Conservation (phyloP, 2,329 filamentous ascomycete genomes). For the Aspergillus hiratsukae region DNA sequence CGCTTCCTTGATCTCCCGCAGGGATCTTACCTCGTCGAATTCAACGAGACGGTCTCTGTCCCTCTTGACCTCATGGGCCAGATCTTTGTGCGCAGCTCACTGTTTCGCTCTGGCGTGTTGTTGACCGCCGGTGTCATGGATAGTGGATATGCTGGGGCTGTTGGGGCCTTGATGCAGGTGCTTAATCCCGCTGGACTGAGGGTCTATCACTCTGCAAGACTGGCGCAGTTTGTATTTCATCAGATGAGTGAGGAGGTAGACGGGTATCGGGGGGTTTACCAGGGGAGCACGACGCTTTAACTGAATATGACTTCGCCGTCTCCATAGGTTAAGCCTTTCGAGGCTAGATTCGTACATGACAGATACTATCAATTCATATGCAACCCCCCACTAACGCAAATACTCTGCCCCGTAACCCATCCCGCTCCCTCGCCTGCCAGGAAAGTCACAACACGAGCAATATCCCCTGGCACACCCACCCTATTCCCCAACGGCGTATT, state of each 20-base stretch:
- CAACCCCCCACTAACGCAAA: conserved; percentile 3
- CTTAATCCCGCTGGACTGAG: conserved; percentile 33
- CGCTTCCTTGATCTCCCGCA: conserved; percentile 16
- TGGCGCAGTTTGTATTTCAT: conserved; percentile 41
- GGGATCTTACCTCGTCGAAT: conserved; percentile 31
- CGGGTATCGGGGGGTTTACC: conserved; percentile 38
- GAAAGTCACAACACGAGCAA: conserved; percentile 2
- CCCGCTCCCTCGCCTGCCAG: conserved; percentile 1
- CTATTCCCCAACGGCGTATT: conserved; percentile 5
- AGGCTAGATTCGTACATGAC: no score
- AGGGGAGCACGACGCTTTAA: conserved; percentile 9
- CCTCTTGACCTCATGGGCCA: conserved; percentile 39
- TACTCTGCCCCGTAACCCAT: conserved; percentile 8
- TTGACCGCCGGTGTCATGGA: conserved; percentile 41
- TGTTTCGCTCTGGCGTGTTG: conserved; percentile 38
- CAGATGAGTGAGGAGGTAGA: conserved; percentile 33
- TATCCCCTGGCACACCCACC: conserved; percentile 1
- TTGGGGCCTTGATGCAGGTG: conserved; percentile 38
- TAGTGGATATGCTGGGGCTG: conserved; percentile 39
- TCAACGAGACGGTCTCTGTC: conserved; percentile 39
- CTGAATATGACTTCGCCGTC: no score
- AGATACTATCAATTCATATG: neutral
- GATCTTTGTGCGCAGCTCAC: conserved; percentile 36
- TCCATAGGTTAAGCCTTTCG: no score
- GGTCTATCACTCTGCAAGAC: conserved; percentile 30